Evolutionary conservation across 2,329 filamentous ascomycete species (phyloP), one percentile per base, ranked within the genome.

Genomic region (Trichoderma afroharzianum): DNA sequence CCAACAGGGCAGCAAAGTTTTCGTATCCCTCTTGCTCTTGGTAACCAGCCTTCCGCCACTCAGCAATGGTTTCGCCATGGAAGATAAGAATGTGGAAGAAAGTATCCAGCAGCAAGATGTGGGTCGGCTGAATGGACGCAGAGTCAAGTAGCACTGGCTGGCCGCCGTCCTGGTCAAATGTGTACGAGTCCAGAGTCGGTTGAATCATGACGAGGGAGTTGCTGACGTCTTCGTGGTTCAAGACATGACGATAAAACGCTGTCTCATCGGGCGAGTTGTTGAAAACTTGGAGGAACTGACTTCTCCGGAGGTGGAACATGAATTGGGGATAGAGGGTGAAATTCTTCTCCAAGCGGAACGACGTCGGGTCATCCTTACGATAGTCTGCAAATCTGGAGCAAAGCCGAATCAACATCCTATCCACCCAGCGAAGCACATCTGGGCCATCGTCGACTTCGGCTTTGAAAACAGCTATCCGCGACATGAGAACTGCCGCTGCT

Each of bases 41-140:
- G 80, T 99, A 99, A 1, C 96, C 96, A 21, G 95, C 95, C 82
- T 99, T 98, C 75, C 95, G 91, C 96, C 96, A 99, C 80, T 98
- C 94, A 1, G 96, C 96, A 82, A 98, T 93, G 0, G 95, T 98
- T 85, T 99, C 95, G 74, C 96, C 96, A 78, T 99, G 95, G 88
- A 98, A 99, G 77, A 99, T 99, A 70, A 99, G 89, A 73, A 99
- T 99, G 81, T 99, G 96, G 88, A 99, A 99, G 86, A 99, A 99
- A 0, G 96, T 98, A 78, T 99, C 96, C 70, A 99, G 91, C 12
- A 99, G 90, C 64, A 99, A 88, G 73, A 98, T 93, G 72, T 97
- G 97, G 26, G 95, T 93, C 11, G 94, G 92, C 79, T 98, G 95
- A 76, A 99, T 99, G 6, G 94, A 98, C 43, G 94, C 95, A 15